phyloP scores from a whole-genome alignment of 495 filamentous ascomycete species.

The Penicillium argentinense region DNA sequence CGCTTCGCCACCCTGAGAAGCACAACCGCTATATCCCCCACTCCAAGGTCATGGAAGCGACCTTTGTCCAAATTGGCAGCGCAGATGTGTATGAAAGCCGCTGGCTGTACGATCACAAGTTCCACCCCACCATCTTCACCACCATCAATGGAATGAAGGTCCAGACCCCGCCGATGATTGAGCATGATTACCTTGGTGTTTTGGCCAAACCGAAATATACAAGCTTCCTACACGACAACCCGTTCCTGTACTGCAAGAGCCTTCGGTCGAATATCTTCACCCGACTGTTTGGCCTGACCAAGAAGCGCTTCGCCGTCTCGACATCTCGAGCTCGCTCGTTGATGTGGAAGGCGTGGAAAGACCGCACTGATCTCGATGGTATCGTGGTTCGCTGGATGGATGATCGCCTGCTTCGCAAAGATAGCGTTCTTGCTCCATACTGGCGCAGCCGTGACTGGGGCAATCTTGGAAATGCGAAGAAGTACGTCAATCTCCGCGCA shows the following conservation, averaged over 20 bases:
- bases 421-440: slow-evolving; percentile 54
- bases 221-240: slow-evolving; percentile 57
- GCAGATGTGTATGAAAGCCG: slow-evolving; percentile 53
- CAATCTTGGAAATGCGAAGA: slow-evolving; percentile 50
- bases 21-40: slow-evolving; percentile 60
- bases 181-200: slow-evolving; percentile 54
- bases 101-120: slow-evolving; percentile 64
- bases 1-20: slow-evolving; percentile 50
- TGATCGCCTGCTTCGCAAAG: slow-evolving; percentile 57
- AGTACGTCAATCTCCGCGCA: slow-evolving; percentile 54
- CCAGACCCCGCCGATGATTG: slow-evolving; percentile 60
- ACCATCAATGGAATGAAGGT: slow-evolving; percentile 55
- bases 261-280: slow-evolving; percentile 46
- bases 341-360: slow-evolving; percentile 66
- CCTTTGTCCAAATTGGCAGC: slow-evolving; percentile 47
- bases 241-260: slow-evolving; percentile 52
- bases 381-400: slow-evolving; percentile 65
- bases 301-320: slow-evolving; percentile 52
- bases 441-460: slow-evolving; percentile 59
- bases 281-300: slow-evolving; percentile 47
- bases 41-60: slow-evolving; percentile 59
- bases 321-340: slow-evolving; percentile 59
- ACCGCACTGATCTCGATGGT: slow-evolving; percentile 56
- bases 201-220: slow-evolving; percentile 55
- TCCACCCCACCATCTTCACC: slow-evolving; percentile 58